A percentile compares a stretch with the other conserved stretches of the same genome.
phyloP scores from a whole-genome alignment of 2,329 filamentous ascomycete species.

The Aspergillus intermedius region DNA sequence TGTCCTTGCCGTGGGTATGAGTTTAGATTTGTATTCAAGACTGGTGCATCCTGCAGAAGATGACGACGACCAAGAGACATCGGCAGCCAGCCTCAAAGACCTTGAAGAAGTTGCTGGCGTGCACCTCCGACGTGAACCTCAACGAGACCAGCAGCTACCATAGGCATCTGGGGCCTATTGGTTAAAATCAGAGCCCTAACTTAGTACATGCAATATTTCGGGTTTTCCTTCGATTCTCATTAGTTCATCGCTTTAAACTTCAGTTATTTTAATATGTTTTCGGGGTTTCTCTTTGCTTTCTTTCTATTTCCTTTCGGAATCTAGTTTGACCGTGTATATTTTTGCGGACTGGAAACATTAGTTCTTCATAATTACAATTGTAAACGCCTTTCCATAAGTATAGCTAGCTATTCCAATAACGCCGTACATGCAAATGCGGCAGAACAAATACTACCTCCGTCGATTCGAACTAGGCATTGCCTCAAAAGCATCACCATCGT shows the following conservation, averaged over 20 bases:
- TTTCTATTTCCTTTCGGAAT: too few species aligned
- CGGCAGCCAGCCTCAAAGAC: background rate
- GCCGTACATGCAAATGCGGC: too few species aligned
- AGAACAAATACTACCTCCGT: constrained; percentile 17
- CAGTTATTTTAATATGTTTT: background rate
- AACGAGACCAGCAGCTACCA: background rate
- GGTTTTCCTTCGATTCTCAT: background rate
- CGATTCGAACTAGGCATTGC: constrained; percentile 24
- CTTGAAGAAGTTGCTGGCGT: background rate
- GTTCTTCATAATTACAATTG: too few species aligned
- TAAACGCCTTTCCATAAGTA: too few species aligned
- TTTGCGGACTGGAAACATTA: too few species aligned
- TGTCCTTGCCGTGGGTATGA: background rate
- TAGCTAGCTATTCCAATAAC: too few species aligned
- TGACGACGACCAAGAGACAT: background rate
- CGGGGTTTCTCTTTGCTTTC: background rate
- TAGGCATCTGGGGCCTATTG: background rate
- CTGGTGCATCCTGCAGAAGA: background rate
- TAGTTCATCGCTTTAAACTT: background rate
- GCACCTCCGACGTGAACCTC: background rate
- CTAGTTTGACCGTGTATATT: too few species aligned
- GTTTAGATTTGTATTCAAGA: background rate
- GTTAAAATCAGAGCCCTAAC: background rate
- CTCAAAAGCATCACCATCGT: constrained; percentile 43
- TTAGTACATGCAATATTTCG: background rate